These are phyloP conservation scores for Graphiopsis chlorocephala DNA, from an alignment of 2,329 filamentous ascomycete species.

Conservation along the genomic window DNA sequence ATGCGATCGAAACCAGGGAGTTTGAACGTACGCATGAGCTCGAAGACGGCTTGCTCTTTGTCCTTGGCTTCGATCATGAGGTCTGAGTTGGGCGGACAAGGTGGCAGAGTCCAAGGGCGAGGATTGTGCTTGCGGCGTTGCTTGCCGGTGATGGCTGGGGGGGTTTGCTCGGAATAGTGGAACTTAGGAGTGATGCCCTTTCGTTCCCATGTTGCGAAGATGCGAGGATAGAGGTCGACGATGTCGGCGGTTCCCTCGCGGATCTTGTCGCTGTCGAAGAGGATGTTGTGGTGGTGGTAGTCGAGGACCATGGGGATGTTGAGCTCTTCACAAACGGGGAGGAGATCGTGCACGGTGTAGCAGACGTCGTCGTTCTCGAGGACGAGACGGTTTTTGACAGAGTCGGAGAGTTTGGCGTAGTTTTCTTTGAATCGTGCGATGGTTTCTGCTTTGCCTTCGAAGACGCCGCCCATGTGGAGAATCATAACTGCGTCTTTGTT, in stretches of 20 bases:
- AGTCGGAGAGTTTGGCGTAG: constrained; percentile 63
- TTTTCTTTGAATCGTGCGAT: constrained; percentile 74
- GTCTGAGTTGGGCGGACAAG: constrained; percentile 80
- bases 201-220: constrained; percentile 76
- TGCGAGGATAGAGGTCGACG: constrained; percentile 69
- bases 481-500: constrained; percentile 91
- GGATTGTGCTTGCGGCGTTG: constrained; percentile 83
- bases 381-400: constrained; percentile 76
- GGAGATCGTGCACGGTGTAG: constrained; percentile 87
- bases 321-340: constrained; percentile 89
- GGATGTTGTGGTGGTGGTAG: constrained; percentile 93
- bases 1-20: constrained; percentile 75
- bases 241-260: constrained; percentile 86
- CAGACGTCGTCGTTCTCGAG: constrained; percentile 93
- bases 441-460: constrained; percentile 80
- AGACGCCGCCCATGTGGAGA: constrained; percentile 86
- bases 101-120: constrained; percentile 74
- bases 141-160: constrained; percentile 71
- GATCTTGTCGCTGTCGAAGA: constrained; percentile 70
- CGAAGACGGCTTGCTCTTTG: constrained; percentile 94
- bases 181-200: constrained; percentile 92
- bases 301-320: constrained; percentile 91
- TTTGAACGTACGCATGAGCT: constrained; percentile 84
- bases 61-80: constrained; percentile 99
- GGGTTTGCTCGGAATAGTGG: constrained; percentile 86